Conservation (phyloP, 1,284 basidiomycete genomes). For the Microbotryum scabiosae region DNA sequence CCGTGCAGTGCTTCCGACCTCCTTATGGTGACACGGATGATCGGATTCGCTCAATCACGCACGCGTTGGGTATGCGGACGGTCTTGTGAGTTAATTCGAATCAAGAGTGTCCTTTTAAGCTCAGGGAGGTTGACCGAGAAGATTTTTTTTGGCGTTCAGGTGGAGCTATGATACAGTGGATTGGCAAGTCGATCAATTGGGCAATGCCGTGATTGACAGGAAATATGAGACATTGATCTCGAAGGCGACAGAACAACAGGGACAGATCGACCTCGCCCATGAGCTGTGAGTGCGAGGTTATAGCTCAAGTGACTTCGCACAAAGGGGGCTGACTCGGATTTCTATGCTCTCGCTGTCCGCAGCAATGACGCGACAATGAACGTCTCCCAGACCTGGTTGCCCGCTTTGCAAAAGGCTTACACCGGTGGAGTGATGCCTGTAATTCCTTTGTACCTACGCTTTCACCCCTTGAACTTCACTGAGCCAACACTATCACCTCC, state of each 20-base stretch:
- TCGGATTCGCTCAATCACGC: constrained; percentile 46
- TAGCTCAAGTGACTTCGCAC: constrained; percentile 35
- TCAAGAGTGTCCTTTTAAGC: no score
- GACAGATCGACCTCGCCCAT: constrained; percentile 45
- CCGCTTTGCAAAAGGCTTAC: background rate
- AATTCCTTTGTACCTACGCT: background rate
- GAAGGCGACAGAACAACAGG: constrained; percentile 24
- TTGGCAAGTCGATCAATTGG: background rate
- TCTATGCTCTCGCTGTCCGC: constrained; percentile 44
- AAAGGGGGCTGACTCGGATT: constrained; percentile 31
- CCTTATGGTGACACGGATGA: constrained; percentile 47
- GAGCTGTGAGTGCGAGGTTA: constrained; percentile 40
- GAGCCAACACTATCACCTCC: constrained; percentile 19
- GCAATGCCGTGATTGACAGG: constrained; percentile 34
- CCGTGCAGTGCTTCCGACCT: constrained; percentile 37
- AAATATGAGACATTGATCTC: constrained; percentile 43
- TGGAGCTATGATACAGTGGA: constrained; percentile 34
- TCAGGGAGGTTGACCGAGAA: no score
- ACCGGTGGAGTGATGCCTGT: background rate
- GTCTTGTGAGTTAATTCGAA: constrained; percentile 44
- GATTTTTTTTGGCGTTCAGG: background rate
- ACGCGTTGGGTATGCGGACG: constrained; percentile 43
- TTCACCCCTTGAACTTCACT: no score
- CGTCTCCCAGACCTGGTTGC: background rate
- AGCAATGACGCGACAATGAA: constrained; percentile 42